These are phyloP conservation scores for Fusarium clavum DNA, from an alignment of 2,329 filamentous ascomycete species.

Conservation along the genomic window DNA sequence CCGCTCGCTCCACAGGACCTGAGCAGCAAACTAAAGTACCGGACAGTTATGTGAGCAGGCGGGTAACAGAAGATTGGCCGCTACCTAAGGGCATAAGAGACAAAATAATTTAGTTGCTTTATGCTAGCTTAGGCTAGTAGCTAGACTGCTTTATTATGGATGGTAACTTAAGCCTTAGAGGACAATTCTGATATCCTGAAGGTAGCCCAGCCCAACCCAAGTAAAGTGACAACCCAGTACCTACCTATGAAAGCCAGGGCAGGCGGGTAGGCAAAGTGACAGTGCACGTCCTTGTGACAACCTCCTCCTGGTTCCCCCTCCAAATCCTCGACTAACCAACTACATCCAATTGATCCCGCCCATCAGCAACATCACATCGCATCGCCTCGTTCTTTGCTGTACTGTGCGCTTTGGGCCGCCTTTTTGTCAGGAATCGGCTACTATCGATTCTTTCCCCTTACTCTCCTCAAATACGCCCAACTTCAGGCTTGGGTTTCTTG, in stretches of 20 bases:
- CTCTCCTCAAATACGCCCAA: conserved; percentile 24
- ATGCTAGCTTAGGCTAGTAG: neutral
- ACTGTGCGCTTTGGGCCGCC: conserved; percentile 35
- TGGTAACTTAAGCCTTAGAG: neutral
- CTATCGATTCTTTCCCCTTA: conserved; percentile 12
- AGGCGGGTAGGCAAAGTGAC: conserved; percentile 13
- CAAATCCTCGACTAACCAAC: conserved; percentile 38
- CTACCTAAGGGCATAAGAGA: neutral
- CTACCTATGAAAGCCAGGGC: conserved; percentile 7
- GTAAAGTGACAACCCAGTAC: neutral
- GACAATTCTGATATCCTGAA: neutral
- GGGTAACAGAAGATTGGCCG: neutral
- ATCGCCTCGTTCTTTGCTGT: conserved; percentile 34
- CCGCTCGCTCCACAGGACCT: conserved; percentile 23
- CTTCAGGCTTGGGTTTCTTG: conserved; percentile 25
- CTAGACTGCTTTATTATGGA: neutral
- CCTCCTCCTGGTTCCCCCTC: conserved; percentile 42
- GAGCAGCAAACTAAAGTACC: neutral
- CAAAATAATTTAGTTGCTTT: neutral
- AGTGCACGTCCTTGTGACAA: conserved; percentile 43
- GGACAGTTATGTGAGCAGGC: neutral
- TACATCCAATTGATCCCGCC: conserved; percentile 32
- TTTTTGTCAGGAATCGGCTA: conserved; percentile 21
- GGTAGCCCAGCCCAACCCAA: neutral
- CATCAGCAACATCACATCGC: conserved; percentile 38